Evolutionary conservation across 768 basidiomycete species (phyloP).

Genomic region (Amanita pseudoporphyria): DNA sequence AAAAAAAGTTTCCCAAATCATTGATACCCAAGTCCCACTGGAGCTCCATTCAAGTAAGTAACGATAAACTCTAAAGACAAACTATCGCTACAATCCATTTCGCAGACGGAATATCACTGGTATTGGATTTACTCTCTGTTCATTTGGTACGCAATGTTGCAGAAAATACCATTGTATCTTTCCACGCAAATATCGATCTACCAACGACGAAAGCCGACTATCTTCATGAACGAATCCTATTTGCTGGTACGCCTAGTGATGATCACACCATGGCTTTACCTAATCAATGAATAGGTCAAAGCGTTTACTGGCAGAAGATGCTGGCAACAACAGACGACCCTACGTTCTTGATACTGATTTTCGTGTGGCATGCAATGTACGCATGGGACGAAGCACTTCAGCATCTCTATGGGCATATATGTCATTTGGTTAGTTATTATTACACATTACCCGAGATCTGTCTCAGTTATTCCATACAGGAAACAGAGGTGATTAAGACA

Average conservation of each 20-base stretch:
- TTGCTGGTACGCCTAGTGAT: slow-evolving; percentile 24
- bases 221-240: slow-evolving; percentile 37
- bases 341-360: slow-evolving; percentile 43
- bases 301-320: slow-evolving; percentile 38
- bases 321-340: slow-evolving; percentile 36
- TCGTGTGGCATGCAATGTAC: slow-evolving; percentile 53
- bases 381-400: slow-evolving; percentile 55
- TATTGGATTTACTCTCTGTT: slow-evolving; percentile 37
- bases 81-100: background rate
- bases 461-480: slow-evolving; percentile 21
- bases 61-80: background rate
- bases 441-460: background rate
- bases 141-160: slow-evolving; percentile 37
- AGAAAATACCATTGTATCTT: slow-evolving; percentile 41
- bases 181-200: slow-evolving; percentile 28
- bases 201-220: slow-evolving; percentile 31
- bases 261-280: background rate
- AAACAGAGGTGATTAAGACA: slow-evolving; percentile 35
- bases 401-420: slow-evolving; percentile 41
- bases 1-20: slow-evolving; percentile 11
- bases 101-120: slow-evolving; percentile 23
- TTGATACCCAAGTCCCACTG: slow-evolving; percentile 33
- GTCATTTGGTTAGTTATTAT: slow-evolving; percentile 28
- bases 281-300: slow-evolving; percentile 21
- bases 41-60: slow-evolving; percentile 2